Evolutionary conservation across 768 basidiomycete species (phyloP), one percentile per base, ranked within the genome.

Genomic region (Multifurca ochricompacta): DNA sequence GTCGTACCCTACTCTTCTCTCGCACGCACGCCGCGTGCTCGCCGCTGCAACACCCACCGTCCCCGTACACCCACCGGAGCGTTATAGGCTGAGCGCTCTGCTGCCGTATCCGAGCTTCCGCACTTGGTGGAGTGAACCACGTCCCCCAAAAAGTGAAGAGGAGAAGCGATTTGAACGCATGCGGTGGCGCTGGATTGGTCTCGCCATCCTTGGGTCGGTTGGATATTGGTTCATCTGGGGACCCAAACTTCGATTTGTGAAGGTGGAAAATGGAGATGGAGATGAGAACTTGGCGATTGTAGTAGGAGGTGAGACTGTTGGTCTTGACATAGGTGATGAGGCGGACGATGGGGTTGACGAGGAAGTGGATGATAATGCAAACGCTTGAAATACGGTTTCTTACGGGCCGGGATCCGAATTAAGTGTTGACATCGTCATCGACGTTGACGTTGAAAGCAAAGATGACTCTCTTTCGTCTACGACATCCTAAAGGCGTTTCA

Each of bases 401-500:
- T 30, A 18, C 49, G 28, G 30, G 16, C 39, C 48, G 36, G 9
- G 28, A 30, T 19, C 36, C 35, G 14, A 7, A 13, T 8, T 25
- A 21, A 19, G n/a, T n/a, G n/a, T n/a, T n/a, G n/a, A n/a, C n/a
- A n/a, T n/a, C 23, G 27, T 4, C 32, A 16, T 18, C 32, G 32
- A 44, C 41, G 28, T 43, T 25, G 31, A 16, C 14, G 8, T 23
- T 23, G 31, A 31, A n/a, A 16, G 2, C 25, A 39, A 34, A 16
- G 30, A 89, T 90, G 88, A 77, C 81, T 7, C 78, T 80, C 40
- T 60, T 95, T 35, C 84, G 93, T 23, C 73, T 97, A 3, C 79
- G 93, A 56, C 86, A 93, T 68, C 88, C 93, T 13, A 80, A 84
- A 64, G 93, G 93, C 28, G 80, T 89, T 27, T 73, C 83, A 7